Percentiles rank a stretch among this genome's conserved stretches.
Evolutionary conservation across 352 stramenopile genomes (phyloP).

Genomic region (Globisporangium acanthophoron): DNA sequence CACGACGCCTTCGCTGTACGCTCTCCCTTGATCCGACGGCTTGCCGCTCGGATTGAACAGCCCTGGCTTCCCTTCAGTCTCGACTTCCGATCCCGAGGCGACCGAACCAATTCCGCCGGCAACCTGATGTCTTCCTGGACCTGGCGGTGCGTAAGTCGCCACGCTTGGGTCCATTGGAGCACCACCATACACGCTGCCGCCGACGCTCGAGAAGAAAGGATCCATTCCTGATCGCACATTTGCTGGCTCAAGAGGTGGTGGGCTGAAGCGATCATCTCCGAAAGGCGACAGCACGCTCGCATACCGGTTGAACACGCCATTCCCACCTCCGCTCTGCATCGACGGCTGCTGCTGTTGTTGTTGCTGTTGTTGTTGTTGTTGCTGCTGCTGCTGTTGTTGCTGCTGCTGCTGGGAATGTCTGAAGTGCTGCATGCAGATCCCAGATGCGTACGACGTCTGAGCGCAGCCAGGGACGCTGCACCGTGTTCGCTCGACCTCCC

Average conservation of each 20-base stretch:
- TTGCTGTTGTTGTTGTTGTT: constrained; percentile 5
- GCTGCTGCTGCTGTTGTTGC: constrained; percentile 9
- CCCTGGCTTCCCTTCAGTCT: constrained; percentile 25
- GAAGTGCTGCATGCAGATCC: constrained; percentile 45
- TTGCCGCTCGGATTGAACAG: constrained; percentile 21
- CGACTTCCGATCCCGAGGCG: constrained; percentile 7
- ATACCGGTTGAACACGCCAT: constrained; percentile 4
- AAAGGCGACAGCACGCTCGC: constrained; percentile 3
- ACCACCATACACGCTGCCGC: background rate
- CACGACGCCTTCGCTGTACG: constrained; percentile 11
- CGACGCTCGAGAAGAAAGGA: constrained; percentile 2
- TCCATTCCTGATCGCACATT: constrained; percentile 6
- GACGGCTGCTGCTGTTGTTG: constrained; percentile 4
- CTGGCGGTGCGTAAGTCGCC: background rate
- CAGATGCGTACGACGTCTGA: constrained; percentile 38
- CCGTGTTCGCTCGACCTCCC: constrained; percentile 23
- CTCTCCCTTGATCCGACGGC: constrained; percentile 3
- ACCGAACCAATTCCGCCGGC: background rate
- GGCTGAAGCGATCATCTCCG: constrained; percentile 10
- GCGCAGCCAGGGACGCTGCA: constrained; percentile 29
- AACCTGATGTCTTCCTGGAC: background rate
- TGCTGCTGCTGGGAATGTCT: constrained; percentile 27
- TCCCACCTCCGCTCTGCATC: constrained; percentile 8
- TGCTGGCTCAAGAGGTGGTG: background rate
- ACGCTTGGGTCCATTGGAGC: constrained; percentile 2